A percentile compares a stretch with the other conserved stretches of the same genome.
Evolutionary conservation across 164 flowering plant genomes (phyloP).

Genomic region (Tetracentron sinense): DNA sequence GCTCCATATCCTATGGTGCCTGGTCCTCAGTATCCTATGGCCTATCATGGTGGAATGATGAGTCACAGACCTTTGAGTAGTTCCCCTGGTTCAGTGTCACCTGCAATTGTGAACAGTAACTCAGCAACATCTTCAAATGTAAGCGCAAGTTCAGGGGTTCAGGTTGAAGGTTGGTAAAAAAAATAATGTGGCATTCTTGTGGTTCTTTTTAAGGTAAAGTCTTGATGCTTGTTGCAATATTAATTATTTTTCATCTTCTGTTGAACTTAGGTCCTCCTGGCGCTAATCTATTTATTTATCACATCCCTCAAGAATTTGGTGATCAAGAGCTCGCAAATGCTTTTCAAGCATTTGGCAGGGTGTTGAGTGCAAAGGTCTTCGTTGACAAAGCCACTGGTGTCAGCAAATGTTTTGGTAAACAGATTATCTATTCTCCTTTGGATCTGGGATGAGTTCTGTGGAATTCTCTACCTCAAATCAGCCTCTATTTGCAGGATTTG

Average conservation of each 20-base stretch:
- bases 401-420: slow-evolving; percentile 97
- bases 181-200: slow-evolving; percentile 2
- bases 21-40: slow-evolving; percentile 70
- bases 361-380: slow-evolving; percentile 95
- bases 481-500: slow-evolving; percentile 71
- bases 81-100: slow-evolving; percentile 53
- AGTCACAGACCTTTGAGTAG: slow-evolving; percentile 55
- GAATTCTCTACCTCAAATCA: slow-evolving; percentile 3
- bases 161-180: slow-evolving; percentile 72
- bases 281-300: slow-evolving; percentile 93
- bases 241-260: slow-evolving; percentile 5
- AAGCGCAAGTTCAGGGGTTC: slow-evolving; percentile 61
- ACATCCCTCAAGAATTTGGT: slow-evolving; percentile 98
- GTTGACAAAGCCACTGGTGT: slow-evolving; percentile 94
- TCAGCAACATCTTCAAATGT: slow-evolving; percentile 49
- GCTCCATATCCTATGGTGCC: slow-evolving; percentile 68
- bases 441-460: background rate
- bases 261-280: slow-evolving; percentile 86
- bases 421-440: slow-evolving; percentile 3
- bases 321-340: slow-evolving; percentile 88
- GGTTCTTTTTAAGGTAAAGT: background rate
- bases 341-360: slow-evolving; percentile 78
- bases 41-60: slow-evolving; percentile 76
- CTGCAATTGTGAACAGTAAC: slow-evolving; percentile 37
- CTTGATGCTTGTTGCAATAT: slow-evolving; percentile 8